phyloP scores from a whole-genome alignment of 805 yeast species.

The Komagataella pseudopastoris region DNA sequence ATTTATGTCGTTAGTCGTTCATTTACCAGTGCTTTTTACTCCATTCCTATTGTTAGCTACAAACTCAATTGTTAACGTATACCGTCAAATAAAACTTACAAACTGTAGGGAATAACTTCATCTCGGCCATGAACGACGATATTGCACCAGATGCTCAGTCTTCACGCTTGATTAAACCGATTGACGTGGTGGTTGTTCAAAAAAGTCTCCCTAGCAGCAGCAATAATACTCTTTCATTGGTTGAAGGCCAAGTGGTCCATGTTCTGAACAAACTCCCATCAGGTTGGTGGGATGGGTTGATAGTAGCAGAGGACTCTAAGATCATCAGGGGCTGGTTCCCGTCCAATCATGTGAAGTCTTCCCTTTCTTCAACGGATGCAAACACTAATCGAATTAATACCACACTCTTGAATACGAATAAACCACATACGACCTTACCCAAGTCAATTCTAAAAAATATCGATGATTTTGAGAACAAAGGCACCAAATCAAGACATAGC shows the following conservation, averaged over 20 bases:
- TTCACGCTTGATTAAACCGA: conserved; percentile 14
- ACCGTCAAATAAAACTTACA: not conserved
- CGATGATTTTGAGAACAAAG: conserved; percentile 6
- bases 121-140: not conserved
- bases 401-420: not conserved
- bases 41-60: not conserved
- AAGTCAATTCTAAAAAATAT: conserved; percentile 4
- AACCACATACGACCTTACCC: conserved; percentile 6
- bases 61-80: not conserved
- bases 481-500: conserved; percentile 26
- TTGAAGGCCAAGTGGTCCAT: conserved; percentile 56
- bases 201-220: conserved; percentile 42
- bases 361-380: conserved; percentile 13
- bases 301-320: conserved; percentile 23
- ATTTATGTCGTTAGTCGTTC: not conserved
- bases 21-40: not conserved
- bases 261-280: conserved; percentile 50
- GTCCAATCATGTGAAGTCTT: conserved; percentile 36
- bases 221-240: conserved; percentile 35
- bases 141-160: not conserved
- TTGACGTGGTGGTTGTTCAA: conserved; percentile 47
- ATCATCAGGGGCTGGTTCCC: conserved; percentile 80
- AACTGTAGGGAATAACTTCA: not conserved
- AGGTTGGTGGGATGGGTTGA: conserved; percentile 87
- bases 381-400: conserved; percentile 10